phyloP scores from a whole-genome alignment of 352 stramenopile genomes.

The Phytophthora sp. region DNA sequence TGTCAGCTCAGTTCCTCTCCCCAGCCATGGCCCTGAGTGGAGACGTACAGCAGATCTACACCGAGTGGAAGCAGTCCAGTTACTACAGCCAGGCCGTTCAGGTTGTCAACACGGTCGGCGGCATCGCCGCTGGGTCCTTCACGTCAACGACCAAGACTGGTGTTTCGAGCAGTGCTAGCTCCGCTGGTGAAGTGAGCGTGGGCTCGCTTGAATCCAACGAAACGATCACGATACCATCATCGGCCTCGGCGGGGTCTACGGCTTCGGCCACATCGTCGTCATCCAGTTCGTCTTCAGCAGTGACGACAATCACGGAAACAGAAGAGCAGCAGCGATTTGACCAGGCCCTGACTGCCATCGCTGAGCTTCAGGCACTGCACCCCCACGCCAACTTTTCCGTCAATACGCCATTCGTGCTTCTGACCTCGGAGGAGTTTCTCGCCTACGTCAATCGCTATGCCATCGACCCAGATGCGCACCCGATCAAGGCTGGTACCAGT shows the following conservation, averaged over 20 bases:
- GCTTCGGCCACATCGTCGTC: conserved; percentile 9
- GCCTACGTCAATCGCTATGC: conserved; percentile 56
- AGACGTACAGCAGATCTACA: conserved; percentile 30
- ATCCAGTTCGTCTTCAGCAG: conserved; percentile 3
- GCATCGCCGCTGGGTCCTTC: conserved; percentile 18
- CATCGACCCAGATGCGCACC: conserved; percentile 27
- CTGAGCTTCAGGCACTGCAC: conserved; percentile 51
- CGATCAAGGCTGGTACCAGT: conserved; percentile 18
- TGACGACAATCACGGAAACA: conserved; percentile 19
- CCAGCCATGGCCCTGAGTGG: not conserved
- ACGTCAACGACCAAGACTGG: conserved; percentile 21
- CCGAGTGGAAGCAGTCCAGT: conserved; percentile 43
- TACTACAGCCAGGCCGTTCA: conserved; percentile 43
- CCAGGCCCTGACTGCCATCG: conserved; percentile 42
- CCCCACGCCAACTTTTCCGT: conserved; percentile 63
- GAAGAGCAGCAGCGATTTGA: conserved; percentile 63
- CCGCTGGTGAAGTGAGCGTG: not conserved
- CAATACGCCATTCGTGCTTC: conserved; percentile 61
- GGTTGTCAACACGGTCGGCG: conserved; percentile 30
- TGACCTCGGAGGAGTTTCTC: conserved; percentile 66
- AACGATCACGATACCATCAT: conserved; percentile 19
- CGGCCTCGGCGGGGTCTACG: conserved; percentile 14
- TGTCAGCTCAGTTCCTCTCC: conserved; percentile 20
- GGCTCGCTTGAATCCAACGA: conserved; percentile 29
- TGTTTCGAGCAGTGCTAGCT: conserved; percentile 18